Conservation (phyloP, 306 rosid species). For the Malus orientalis region DNA sequence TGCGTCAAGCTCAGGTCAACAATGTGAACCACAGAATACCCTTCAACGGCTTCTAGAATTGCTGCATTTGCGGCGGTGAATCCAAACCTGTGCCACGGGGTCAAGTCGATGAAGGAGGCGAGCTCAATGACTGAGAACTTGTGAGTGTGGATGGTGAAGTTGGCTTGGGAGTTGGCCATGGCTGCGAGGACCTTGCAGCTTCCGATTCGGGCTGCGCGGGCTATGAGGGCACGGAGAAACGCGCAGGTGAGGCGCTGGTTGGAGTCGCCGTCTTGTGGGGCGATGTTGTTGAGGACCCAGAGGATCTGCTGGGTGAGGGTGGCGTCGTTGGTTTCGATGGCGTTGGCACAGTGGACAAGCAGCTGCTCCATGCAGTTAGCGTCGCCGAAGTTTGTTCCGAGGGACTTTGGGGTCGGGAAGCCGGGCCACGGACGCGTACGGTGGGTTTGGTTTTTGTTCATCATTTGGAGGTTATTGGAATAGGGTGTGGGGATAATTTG, state of each 20-base stretch:
- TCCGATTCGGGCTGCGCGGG: conserved; percentile 60
- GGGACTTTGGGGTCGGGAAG: conserved; percentile 53
- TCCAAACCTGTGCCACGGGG: conserved; percentile 92
- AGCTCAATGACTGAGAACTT: conserved; percentile 71
- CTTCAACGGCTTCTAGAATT: conserved; percentile 67
- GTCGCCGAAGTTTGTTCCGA: conserved; percentile 49
- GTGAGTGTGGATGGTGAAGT: conserved; percentile 35
- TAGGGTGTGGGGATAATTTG: conserved; percentile 26
- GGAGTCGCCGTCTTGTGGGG: conserved; percentile 79
- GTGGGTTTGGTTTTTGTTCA: conserved; percentile 57
- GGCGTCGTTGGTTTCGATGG: conserved; percentile 74
- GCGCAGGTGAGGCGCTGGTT: conserved; percentile 75
- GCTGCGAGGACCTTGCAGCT: conserved; percentile 49
- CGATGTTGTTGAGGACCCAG: conserved; percentile 92
- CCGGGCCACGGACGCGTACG: conserved; percentile 64
- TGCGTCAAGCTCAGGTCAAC: conserved; percentile 73
- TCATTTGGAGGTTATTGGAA: conserved; percentile 33
- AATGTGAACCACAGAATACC: conserved; percentile 58
- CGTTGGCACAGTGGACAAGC: conserved; percentile 82
- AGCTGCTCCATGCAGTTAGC: conserved; percentile 89
- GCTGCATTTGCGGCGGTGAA: conserved; percentile 77
- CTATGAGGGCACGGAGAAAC: conserved; percentile 70
- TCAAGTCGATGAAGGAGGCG: conserved; percentile 77
- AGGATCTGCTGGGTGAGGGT: conserved; percentile 84
- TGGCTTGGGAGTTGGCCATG: conserved; percentile 19